A percentile compares a stretch with the other conserved stretches of the same genome.
Evolutionary conservation across 805 yeast species (phyloP).

Genomic region (Starmerella vaccinii): DNA sequence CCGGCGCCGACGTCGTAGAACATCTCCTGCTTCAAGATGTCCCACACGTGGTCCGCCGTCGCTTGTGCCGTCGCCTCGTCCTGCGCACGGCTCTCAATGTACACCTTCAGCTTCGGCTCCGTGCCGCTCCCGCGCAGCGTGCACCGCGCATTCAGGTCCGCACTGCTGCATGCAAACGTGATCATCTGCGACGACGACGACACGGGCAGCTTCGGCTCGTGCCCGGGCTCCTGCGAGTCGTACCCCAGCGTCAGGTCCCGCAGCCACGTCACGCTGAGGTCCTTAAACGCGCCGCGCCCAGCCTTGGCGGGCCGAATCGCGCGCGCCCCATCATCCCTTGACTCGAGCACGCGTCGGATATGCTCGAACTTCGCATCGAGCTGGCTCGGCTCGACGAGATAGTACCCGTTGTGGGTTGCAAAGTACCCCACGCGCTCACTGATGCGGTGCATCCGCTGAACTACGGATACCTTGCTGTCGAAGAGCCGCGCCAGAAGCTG

Average conservation of each 20-base stretch:
- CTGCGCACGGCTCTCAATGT: conserved; percentile 62
- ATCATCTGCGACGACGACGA: conserved; percentile 79
- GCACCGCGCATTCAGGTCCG: conserved; percentile 45
- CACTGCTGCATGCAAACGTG: conserved; percentile 42
- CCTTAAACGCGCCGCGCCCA: not conserved
- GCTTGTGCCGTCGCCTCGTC: conserved; percentile 39
- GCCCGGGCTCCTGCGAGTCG: conserved; percentile 55
- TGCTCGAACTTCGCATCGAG: conserved; percentile 47
- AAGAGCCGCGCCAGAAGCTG: conserved; percentile 54
- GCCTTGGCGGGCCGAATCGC: not conserved
- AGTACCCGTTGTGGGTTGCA: conserved; percentile 82
- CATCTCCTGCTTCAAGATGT: conserved; percentile 56
- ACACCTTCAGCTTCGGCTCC: conserved; percentile 87
- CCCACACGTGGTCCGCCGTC: conserved; percentile 62
- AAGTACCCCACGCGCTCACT: conserved; percentile 64
- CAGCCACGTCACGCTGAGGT: conserved; percentile 51
- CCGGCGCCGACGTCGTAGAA: conserved; percentile 31
- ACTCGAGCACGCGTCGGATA: conserved; percentile 42
- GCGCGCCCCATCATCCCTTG: conserved; percentile 39
- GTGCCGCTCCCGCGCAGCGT: conserved; percentile 94
- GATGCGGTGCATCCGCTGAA: conserved; percentile 47
- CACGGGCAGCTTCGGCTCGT: conserved; percentile 55
- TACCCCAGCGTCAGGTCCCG: conserved; percentile 77
- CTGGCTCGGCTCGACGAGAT: conserved; percentile 45
- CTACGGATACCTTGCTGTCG: conserved; percentile 28